Evolutionary conservation across 345 rosid genomes (phyloP).

Genomic region (Gossypium turneri): DNA sequence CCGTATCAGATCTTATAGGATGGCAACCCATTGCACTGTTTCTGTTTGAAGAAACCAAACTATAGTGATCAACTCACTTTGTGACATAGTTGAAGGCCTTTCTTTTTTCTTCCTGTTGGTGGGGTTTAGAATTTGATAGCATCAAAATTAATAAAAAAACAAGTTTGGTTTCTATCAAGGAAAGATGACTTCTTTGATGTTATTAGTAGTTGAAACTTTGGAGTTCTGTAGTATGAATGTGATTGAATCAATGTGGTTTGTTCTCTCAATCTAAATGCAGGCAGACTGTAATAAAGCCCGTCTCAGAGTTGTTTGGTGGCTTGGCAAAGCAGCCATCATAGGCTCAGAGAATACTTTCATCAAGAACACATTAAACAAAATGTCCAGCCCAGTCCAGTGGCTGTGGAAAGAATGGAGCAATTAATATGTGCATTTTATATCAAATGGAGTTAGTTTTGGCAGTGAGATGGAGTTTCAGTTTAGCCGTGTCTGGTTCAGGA

Average conservation of each 20-base stretch:
- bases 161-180: neutral
- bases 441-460: neutral
- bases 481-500: too few species aligned
- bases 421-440: neutral
- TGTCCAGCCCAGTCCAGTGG: neutral
- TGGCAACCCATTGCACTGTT: neutral
- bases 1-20: neutral
- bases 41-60: conserved; percentile 1
- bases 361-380: neutral
- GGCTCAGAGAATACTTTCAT: neutral
- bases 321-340: neutral
- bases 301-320: neutral
- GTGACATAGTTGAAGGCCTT: neutral
- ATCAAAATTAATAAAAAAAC: neutral
- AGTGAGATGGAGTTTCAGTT: neutral
- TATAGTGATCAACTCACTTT: neutral
- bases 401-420: neutral
- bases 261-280: conserved; percentile 7
- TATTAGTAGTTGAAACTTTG: neutral
- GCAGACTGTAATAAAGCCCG: neutral
- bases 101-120: neutral
- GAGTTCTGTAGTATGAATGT: neutral
- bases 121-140: neutral
- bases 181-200: neutral
- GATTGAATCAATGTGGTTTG: neutral